Evolutionary conservation across 169 alveolate genomes (phyloP).

Genomic region (Plasmodium coatneyi): DNA sequence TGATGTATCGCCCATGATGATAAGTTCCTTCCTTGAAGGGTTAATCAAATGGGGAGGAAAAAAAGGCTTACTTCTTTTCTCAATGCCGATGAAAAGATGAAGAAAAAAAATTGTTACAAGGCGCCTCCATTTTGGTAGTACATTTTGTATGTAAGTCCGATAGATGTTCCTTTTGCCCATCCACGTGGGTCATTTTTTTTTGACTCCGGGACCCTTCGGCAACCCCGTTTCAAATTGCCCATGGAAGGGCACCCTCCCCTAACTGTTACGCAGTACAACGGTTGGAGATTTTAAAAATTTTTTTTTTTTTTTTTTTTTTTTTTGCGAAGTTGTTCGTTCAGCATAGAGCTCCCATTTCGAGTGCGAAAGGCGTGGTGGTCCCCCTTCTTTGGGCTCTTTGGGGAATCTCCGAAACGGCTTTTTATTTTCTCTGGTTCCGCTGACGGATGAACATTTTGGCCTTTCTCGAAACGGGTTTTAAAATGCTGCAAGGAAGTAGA

Average conservation of each 20-base stretch:
- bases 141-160: not conserved
- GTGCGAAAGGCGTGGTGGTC: not conserved
- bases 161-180: not conserved
- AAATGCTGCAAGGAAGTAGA: not conserved
- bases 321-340: not conserved
- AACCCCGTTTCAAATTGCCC: not conserved
- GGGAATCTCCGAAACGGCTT: not conserved
- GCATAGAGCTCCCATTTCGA: not conserved
- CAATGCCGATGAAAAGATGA: not conserved
- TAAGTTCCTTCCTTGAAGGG: not conserved
- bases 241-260: not conserved
- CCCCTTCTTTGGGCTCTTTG: not conserved
- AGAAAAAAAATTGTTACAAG: not conserved
- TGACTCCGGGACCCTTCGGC: not conserved
- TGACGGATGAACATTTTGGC: not conserved
- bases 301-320: not conserved
- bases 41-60: not conserved
- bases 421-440: not conserved
- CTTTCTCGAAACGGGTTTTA: not conserved
- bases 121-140: not conserved
- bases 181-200: not conserved
- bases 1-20: not conserved
- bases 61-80: not conserved
- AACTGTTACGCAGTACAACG: not conserved
- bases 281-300: not conserved